Base-by-base conservation (phyloP, 2,329 filamentous ascomycete genomes). In the Dothidotthia symphoricarpi region DNA sequence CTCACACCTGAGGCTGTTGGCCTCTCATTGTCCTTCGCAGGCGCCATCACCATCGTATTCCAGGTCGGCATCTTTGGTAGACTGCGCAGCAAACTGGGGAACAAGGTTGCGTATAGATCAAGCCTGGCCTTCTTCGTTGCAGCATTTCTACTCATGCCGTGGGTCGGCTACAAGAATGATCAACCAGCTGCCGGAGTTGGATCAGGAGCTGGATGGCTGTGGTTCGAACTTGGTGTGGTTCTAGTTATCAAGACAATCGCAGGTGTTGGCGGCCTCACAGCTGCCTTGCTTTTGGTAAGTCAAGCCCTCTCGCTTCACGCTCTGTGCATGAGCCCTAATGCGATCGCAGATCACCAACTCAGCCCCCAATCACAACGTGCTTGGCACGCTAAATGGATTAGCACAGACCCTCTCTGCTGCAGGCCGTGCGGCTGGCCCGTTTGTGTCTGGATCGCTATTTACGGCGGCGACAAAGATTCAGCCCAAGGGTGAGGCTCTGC, bases 341-440 rank as follows among this genome's bases (percentile, higher is more conserved):
- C 15, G 52, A 16, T 16, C 26, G 11, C 47, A 91, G 86, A 90
- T 98, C 51, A 97, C 89, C 25, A 98, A 98, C 57, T 94, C 87
- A 1, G 88, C 89, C 0, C 87, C 89, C 0, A 88, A 90, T 6
- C 80, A 91, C 64, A 82, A 85, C 4, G 89, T 87, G 0, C 77
- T 98, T 0, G 93, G 93, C 3, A 89, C 88, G 0, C 75, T 98
- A 16, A 96, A 98, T 59, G 93, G 93, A 8, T 78, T 97, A 22
- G 93, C 93, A 0, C 93, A 98, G 67, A 95, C 89, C 0, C 80
- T 98, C 0, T 95, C 88, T 0, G 93, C 93, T 0, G 88, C 87
- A 0, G 93, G 93, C 7, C 82, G 93, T 43, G 89, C 90, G 28
- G 78, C 88, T 0, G 93, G 93, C 0, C 93, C 93, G 0, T 90